phyloP scores from a whole-genome alignment of 2,329 filamentous ascomycete species.

The Diaporthe sp. region DNA sequence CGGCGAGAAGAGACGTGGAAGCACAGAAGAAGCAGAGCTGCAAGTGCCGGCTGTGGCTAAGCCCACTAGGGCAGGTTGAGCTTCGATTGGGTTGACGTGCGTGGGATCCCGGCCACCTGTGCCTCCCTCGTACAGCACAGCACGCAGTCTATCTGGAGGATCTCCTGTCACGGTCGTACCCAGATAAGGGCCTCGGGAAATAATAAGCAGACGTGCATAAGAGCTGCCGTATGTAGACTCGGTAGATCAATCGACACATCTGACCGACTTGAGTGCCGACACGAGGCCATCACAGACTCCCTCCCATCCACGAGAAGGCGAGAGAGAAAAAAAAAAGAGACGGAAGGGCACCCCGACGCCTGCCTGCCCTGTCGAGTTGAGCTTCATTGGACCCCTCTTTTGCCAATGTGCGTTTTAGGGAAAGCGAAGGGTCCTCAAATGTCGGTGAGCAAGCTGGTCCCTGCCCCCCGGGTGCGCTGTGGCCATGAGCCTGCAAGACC shows the following conservation, averaged over 20 bases:
- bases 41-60: conserved; percentile 38
- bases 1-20: conserved; percentile 24
- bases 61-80: conserved; percentile 38
- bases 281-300: neutral
- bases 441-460: conserved; percentile 39
- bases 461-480: conserved; percentile 16
- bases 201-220: conserved; percentile 40
- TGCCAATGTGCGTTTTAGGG: conserved; percentile 22
- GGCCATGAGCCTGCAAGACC: conserved; percentile 14
- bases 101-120: conserved; percentile 4
- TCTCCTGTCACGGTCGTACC: conserved; percentile 1
- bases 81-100: conserved; percentile 17
- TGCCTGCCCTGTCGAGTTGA: conserved; percentile 3
- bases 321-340: neutral
- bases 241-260: neutral
- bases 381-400: conserved; percentile 27
- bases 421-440: conserved; percentile 37
- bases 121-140: neutral
- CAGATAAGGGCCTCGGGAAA: conserved; percentile 27
- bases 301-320: neutral
- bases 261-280: neutral
- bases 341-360: neutral
- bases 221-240: conserved; percentile 28
- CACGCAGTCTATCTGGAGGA: neutral
- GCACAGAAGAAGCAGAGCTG: conserved; percentile 27